These are phyloP conservation scores for Colletotrichum musicola DNA, from an alignment of 2,329 filamentous ascomycete genomes.

Conservation along the genomic window DNA sequence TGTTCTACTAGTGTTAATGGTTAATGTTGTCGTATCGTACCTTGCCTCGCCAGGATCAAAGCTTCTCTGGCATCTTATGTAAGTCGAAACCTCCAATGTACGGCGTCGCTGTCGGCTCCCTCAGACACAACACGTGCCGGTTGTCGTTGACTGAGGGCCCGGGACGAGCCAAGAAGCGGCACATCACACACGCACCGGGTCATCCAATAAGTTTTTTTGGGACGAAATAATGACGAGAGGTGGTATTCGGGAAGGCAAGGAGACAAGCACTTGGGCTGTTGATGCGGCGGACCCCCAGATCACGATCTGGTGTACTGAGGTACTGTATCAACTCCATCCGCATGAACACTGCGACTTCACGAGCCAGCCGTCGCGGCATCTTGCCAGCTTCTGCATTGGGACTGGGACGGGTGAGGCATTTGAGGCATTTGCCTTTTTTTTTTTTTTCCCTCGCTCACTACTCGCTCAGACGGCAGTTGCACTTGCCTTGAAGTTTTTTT, in stretches of 20 bases:
- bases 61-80: slow-evolving; percentile 11
- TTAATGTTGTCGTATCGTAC: background rate
- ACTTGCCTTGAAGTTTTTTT: slow-evolving; percentile 2
- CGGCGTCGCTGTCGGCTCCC: slow-evolving; percentile 29
- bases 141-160: background rate
- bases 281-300: slow-evolving; percentile 5
- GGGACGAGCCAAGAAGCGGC: slow-evolving; percentile 29
- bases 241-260: background rate
- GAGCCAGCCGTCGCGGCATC: background rate
- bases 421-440: slow-evolving; percentile 5
- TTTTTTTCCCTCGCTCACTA: background rate
- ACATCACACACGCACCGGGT: slow-evolving; percentile 33
- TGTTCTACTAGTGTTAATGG: no score
- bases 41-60: background rate
- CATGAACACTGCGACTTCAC: slow-evolving; percentile 34
- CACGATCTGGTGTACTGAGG: slow-evolving; percentile 3
- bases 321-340: slow-evolving; percentile 21
- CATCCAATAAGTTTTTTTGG: slow-evolving; percentile 27
- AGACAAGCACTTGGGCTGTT: background rate
- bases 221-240: slow-evolving; percentile 19
- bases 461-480: slow-evolving; percentile 6
- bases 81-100: slow-evolving; percentile 34
- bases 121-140: slow-evolving; percentile 24
- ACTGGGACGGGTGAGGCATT: slow-evolving; percentile 26
- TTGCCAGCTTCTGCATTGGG: slow-evolving; percentile 31